These are phyloP conservation scores for Magnaporthiopsis rhizophila DNA, from an alignment of 2,329 filamentous ascomycete species.

Conservation along the genomic window DNA sequence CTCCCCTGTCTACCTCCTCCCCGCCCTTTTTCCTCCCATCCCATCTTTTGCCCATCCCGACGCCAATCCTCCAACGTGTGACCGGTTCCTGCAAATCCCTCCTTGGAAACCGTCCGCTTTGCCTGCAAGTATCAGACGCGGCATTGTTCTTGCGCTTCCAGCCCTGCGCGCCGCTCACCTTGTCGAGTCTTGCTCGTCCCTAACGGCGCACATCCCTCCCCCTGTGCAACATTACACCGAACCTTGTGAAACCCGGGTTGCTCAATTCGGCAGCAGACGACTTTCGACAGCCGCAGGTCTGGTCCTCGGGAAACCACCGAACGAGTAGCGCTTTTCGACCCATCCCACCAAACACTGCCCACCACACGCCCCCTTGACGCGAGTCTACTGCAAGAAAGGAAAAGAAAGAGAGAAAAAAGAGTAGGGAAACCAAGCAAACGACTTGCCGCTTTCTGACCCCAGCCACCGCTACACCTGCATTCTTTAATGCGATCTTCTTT, in stretches of 20 bases:
- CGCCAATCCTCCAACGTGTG: constrained; percentile 7
- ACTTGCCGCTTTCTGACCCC: neutral
- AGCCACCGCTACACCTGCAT: neutral
- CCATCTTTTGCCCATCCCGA: constrained; percentile 6
- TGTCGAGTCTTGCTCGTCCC: neutral
- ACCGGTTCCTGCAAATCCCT: constrained; percentile 8
- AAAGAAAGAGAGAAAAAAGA: neutral
- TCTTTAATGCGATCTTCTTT: neutral
- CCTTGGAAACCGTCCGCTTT: neutral
- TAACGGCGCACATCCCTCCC: neutral
- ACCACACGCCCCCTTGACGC: neutral
- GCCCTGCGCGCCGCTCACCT: neutral
- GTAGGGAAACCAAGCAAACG: neutral
- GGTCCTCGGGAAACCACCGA: neutral
- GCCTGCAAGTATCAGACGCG: constrained; percentile 5
- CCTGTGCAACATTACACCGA: neutral
- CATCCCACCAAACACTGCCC: neutral
- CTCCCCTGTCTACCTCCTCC: constrained; percentile 3
- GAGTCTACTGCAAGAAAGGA: neutral
- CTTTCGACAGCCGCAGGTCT: constrained; percentile 3
- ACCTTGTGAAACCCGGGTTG: constrained; percentile 6
- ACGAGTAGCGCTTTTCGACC: neutral
- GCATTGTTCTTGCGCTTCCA: constrained; percentile 7
- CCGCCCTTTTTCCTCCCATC: constrained; percentile 5
- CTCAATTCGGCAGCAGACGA: neutral